These are phyloP conservation scores for Tuber calosporum DNA, from an alignment of 495 filamentous ascomycete species.

Conservation along the genomic window DNA sequence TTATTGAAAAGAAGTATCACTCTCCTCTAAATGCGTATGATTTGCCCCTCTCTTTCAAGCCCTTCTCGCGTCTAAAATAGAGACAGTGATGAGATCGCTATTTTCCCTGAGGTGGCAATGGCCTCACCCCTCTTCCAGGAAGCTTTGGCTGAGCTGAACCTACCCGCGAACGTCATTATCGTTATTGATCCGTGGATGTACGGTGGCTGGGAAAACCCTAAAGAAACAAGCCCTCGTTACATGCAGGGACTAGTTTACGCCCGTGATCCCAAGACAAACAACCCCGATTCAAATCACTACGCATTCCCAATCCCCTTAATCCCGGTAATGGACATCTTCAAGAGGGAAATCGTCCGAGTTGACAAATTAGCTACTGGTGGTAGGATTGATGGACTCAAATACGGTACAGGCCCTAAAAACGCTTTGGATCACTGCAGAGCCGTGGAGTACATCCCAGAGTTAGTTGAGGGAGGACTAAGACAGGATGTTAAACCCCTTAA, in stretches of 20 bases:
- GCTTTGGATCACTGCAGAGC: slow-evolving; percentile 46
- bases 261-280: slow-evolving; percentile 47
- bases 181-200: slow-evolving; percentile 68
- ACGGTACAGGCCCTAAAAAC: slow-evolving; percentile 44
- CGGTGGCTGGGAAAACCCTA: slow-evolving; percentile 53
- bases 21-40: slow-evolving; percentile 55
- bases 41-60: slow-evolving; percentile 8
- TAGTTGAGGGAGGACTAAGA: slow-evolving; percentile 46
- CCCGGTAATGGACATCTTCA: slow-evolving; percentile 52
- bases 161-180: slow-evolving; percentile 58
- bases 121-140: slow-evolving; percentile 56
- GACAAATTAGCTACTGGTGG: slow-evolving; percentile 53
- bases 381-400: slow-evolving; percentile 44
- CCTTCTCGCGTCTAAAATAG: slow-evolving; percentile 26
- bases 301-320: slow-evolving; percentile 53
- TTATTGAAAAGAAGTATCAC: slow-evolving; percentile 56
- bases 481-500: slow-evolving; percentile 51
- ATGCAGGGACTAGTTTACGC: slow-evolving; percentile 50
- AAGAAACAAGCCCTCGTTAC: slow-evolving; percentile 51
- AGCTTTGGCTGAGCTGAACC: slow-evolving; percentile 54
- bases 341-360: slow-evolving; percentile 49
- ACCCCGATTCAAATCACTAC: slow-evolving; percentile 53
- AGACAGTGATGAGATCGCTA: slow-evolving; percentile 54
- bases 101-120: slow-evolving; percentile 56
- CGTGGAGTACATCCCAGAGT: slow-evolving; percentile 52